These are phyloP conservation scores for Eutrema salsugineum DNA, from an alignment of 441 rosid genomes.

Conservation along the genomic window DNA sequence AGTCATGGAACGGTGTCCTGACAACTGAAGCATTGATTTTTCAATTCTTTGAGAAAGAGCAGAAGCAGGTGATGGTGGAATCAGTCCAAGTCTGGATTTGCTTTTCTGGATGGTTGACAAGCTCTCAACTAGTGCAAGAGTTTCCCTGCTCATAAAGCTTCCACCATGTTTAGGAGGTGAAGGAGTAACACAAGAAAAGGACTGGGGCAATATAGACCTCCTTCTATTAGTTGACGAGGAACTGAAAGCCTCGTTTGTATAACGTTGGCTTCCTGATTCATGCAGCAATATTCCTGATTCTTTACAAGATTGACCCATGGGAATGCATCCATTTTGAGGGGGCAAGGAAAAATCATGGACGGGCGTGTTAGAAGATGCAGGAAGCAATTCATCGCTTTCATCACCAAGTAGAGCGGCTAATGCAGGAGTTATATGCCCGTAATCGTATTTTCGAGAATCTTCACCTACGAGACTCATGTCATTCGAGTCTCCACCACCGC, in stretches of 20 bases:
- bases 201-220: constrained; percentile 33
- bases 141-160: constrained; percentile 47
- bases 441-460: constrained; percentile 52
- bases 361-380: constrained; percentile 27
- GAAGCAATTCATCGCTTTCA: constrained; percentile 41
- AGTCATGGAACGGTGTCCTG: constrained; percentile 36
- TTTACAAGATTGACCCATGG: constrained; percentile 19
- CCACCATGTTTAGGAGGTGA: constrained; percentile 56
- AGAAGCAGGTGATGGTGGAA: constrained; percentile 46
- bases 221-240: constrained; percentile 40
- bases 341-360: constrained; percentile 27
- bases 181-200: constrained; percentile 47
- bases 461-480: constrained; percentile 93
- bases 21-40: constrained; percentile 46
- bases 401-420: constrained; percentile 69
- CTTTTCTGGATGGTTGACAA: constrained; percentile 44
- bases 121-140: constrained; percentile 36
- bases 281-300: constrained; percentile 22
- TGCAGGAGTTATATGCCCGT: constrained; percentile 64
- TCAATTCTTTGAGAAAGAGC: constrained; percentile 49
- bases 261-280: constrained; percentile 35
- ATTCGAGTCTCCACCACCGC: constrained; percentile 68
- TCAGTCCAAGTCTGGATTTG: constrained; percentile 42
- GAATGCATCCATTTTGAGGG: constrained; percentile 15
- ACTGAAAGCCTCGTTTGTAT: constrained; percentile 35